phyloP scores from a whole-genome alignment of 108 stramenopile genomes.

The Conticribra guillardii region DNA sequence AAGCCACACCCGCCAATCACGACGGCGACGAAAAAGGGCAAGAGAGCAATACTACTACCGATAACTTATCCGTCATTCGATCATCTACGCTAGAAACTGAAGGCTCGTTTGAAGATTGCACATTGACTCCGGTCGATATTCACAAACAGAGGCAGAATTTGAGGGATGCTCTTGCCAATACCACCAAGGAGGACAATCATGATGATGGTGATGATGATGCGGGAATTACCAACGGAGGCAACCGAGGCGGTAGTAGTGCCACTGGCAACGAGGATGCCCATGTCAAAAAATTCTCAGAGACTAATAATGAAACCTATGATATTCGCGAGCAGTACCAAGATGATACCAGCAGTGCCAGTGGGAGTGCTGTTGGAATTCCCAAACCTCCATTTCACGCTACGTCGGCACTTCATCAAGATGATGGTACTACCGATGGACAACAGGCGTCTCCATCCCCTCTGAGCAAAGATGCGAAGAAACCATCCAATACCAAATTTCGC shows the following conservation, averaged over 20 bases:
- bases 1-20: too few relatives aligned
- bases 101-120: constrained; percentile 12
- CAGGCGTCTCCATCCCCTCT: background rate
- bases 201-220: background rate
- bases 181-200: background rate
- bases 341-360: too few relatives aligned
- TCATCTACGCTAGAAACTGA: background rate
- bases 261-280: background rate
- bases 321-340: background rate
- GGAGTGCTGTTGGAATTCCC: background rate
- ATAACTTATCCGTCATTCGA: too few relatives aligned
- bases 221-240: background rate
- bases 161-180: background rate
- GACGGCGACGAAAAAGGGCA: too few relatives aligned
- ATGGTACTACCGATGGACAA: background rate
- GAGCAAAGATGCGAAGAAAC: background rate
- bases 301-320: constrained; percentile 3
- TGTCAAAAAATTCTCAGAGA: background rate
- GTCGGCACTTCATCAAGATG: background rate
- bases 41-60: too few relatives aligned
- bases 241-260: background rate
- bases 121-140: constrained; percentile 11
- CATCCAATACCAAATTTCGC: background rate
- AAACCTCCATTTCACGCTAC: background rate
- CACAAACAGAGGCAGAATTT: background rate